phyloP scores from a whole-genome alignment of 1,284 basidiomycete species.

The Austropuccinia psidii region DNA sequence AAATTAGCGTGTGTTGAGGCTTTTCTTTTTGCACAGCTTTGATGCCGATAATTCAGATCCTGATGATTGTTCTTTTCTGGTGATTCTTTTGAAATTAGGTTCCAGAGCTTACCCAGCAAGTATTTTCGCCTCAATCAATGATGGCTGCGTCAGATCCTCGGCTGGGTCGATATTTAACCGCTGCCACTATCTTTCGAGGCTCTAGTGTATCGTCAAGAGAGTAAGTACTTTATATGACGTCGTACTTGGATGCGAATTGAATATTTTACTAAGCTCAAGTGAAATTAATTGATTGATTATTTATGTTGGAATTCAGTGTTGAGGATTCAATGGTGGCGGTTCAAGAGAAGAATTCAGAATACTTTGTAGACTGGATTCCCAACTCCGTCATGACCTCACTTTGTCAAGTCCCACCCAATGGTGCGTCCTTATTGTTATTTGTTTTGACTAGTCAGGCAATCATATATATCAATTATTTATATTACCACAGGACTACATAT shows the following conservation, averaged over 20 bases:
- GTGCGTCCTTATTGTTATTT: not conserved
- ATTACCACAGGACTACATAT: constrained; percentile 44
- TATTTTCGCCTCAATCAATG: constrained; percentile 47
- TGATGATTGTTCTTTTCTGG: not conserved
- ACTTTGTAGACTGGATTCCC: constrained; percentile 49
- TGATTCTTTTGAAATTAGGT: constrained; percentile 38
- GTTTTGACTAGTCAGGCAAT: constrained; percentile 1
- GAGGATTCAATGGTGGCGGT: constrained; percentile 47
- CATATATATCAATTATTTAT: not conserved
- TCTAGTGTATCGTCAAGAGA: constrained; percentile 43
- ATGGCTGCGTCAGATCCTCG: constrained; percentile 49
- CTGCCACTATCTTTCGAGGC: constrained; percentile 48
- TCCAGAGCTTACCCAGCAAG: constrained; percentile 47
- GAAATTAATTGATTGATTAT: not conserved
- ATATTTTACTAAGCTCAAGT: not conserved
- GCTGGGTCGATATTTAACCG: constrained; percentile 46
- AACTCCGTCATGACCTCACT: constrained; percentile 47
- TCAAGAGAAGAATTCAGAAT: constrained; percentile 46
- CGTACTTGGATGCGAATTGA: not conserved
- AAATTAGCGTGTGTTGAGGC: constrained; percentile 12
- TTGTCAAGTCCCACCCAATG: constrained; percentile 42
- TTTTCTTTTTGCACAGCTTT: not conserved
- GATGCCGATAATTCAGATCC: not conserved
- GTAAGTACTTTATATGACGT: no score
- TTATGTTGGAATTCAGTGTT: constrained; percentile 38